A percentile compares a stretch with the other conserved stretches of the same genome.
phyloP scores from a whole-genome alignment of 805 yeast genomes.

The Schizosaccharomyces octosporus region DNA sequence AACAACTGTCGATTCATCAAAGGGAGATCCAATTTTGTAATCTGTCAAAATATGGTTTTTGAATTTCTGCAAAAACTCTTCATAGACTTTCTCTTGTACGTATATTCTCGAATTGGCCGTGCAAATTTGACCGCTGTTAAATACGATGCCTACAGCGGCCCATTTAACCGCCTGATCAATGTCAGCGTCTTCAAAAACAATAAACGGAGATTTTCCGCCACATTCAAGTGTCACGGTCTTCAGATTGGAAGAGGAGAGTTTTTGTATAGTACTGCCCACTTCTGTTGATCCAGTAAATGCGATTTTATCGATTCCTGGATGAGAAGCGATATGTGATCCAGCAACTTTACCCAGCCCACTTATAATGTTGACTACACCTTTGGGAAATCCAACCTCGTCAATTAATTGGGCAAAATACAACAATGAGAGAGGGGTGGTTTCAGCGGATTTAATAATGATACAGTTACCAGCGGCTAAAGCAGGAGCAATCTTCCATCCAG shows the following conservation, averaged over 20 bases:
- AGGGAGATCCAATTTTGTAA: constrained; percentile 52
- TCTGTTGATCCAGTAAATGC: constrained; percentile 92
- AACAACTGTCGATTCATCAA: constrained; percentile 49
- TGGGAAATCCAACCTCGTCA: constrained; percentile 69
- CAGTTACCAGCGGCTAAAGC: constrained; percentile 80
- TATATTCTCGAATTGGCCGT: constrained; percentile 82
- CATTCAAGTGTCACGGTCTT: constrained; percentile 83
- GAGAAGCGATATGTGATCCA: constrained; percentile 57
- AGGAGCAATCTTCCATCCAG: constrained; percentile 86
- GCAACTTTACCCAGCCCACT: constrained; percentile 71
- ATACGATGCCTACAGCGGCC: constrained; percentile 64
- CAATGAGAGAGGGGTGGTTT: constrained; percentile 75
- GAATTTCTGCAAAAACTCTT: constrained; percentile 41
- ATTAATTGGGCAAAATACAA: constrained; percentile 44
- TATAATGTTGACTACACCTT: constrained; percentile 71
- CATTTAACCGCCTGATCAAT: constrained; percentile 49
- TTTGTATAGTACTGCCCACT: constrained; percentile 59
- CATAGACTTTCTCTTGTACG: constrained; percentile 67
- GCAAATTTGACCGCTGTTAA: constrained; percentile 89
- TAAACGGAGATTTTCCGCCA: constrained; percentile 90
- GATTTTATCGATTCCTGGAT: constrained; percentile 62
- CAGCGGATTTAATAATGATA: constrained; percentile 71
- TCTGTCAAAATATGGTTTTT: constrained; percentile 24
- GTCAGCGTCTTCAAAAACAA: constrained; percentile 69
- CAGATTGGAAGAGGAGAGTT: constrained; percentile 56